phyloP scores from a whole-genome alignment of 2,329 filamentous ascomycete species.

The Trichophyton mentagrophytes region DNA sequence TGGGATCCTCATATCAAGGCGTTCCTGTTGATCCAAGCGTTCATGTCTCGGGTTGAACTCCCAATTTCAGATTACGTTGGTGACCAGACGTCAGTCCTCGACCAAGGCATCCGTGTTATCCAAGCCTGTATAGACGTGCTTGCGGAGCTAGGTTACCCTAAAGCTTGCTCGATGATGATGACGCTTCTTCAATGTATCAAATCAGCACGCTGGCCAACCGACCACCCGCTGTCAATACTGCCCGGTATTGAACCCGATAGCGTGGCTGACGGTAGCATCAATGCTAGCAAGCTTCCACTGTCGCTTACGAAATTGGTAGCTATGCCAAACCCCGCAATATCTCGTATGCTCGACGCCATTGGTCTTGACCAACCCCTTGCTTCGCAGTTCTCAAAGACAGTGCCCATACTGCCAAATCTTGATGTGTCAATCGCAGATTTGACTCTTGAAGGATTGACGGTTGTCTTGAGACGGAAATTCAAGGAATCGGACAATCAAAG shows the following conservation, averaged over 20 bases:
- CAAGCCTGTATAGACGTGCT: constrained; percentile 91
- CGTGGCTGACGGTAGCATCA: constrained; percentile 11
- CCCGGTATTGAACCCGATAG: constrained; percentile 46
- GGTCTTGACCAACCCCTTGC: constrained; percentile 17
- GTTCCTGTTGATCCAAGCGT: constrained; percentile 83
- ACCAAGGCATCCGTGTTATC: constrained; percentile 92
- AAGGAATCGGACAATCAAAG: neutral
- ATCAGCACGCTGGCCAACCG: constrained; percentile 77
- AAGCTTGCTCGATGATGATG: constrained; percentile 70
- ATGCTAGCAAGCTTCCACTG: constrained; percentile 16
- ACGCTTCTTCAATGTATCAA: constrained; percentile 83
- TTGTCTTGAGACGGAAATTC: constrained; percentile 14
- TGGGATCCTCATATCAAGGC: constrained; percentile 98
- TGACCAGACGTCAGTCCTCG: constrained; percentile 75
- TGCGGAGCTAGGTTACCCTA: constrained; percentile 72
- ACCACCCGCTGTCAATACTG: constrained; percentile 65
- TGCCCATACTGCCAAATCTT: constrained; percentile 57
- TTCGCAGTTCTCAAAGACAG: constrained; percentile 42
- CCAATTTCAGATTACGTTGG: constrained; percentile 96
- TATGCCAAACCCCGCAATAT: constrained; percentile 18
- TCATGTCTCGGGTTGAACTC: constrained; percentile 83
- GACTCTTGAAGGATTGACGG: constrained; percentile 48
- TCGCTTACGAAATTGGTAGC: constrained; percentile 23
- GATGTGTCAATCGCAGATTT: constrained; percentile 48
- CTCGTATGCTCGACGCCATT: constrained; percentile 20